These are phyloP conservation scores for Venturia effusa DNA, from an alignment of 2,329 filamentous ascomycete species.

Conservation along the genomic window DNA sequence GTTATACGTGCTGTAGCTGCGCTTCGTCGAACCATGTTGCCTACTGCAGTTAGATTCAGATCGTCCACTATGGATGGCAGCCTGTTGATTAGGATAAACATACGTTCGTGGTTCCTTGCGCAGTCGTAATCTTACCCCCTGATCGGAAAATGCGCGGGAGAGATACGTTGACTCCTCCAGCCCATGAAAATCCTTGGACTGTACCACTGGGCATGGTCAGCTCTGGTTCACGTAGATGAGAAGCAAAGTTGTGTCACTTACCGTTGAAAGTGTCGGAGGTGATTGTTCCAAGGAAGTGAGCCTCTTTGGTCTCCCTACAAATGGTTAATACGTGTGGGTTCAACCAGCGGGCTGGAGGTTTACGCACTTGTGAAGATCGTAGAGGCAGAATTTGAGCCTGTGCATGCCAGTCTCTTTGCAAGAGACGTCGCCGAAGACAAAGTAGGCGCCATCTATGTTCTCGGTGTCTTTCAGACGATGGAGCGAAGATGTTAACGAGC, in stretches of 20 bases:
- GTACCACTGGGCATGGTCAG: conserved; percentile 22
- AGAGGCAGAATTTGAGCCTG: conserved; percentile 66
- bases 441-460: conserved; percentile 68
- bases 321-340: not conserved
- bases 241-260: not conserved
- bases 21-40: not conserved
- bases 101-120: conserved; percentile 62
- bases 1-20: not conserved
- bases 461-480: conserved; percentile 70
- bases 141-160: conserved; percentile 74
- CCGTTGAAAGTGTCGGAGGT: conserved; percentile 6
- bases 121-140: conserved; percentile 71
- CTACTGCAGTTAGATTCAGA: not conserved
- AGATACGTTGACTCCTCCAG: conserved; percentile 73
- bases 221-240: not conserved
- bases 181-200: conserved; percentile 63
- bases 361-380: conserved; percentile 54
- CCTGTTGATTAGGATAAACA: not conserved
- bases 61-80: not conserved
- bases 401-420: conserved; percentile 64
- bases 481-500: conserved; percentile 68
- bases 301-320: not conserved
- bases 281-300: not conserved
- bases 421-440: conserved; percentile 83
- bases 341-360: conserved; percentile 2